Evolutionary conservation across 73 alveolate genomes (phyloP), one percentile per base, ranked within the genome.

Genomic region (Paraurostyla sp.): DNA sequence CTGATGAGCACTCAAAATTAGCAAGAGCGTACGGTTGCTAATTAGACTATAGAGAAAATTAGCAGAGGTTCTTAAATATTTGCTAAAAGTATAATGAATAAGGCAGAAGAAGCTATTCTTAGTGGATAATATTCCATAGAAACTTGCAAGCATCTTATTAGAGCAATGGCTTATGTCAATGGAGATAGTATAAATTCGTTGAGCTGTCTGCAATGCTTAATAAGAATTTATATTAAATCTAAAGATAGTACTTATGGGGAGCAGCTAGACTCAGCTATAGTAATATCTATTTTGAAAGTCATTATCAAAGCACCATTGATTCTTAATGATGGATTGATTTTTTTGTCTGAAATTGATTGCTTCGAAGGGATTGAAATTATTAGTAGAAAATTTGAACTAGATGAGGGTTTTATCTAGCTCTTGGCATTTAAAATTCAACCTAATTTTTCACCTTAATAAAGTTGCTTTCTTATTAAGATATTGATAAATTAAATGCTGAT

Each of bases 81-180:
- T 48, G 87, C 87, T 7, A 11, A 73, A 29, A 73, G 87, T 30
- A 73, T 73, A 23, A 16, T 73, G 48, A 50, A 50, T 23, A 73
- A 73, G 87, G 87, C 46, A 7, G 18, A 73, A 36, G 87, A 73
- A 36, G 46, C 68, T 18, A 50, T 73, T 23, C 35, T 73, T 25
- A 73, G 87, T 73, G 87, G 87, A 1, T 13, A 73, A 15, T 73
- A 43, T 45, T 23, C 50, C 4, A 43, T 1, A 27, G 87, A 73
- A 11, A 73, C 87, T 23, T 73, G 87, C 71, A 32, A 16, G 3
- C 71, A 73, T 73, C 46, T 73, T 56, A 73, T 73, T 11, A 48
- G 16, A 48, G 87, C 87, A 2, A 73, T 73, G 0, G 32, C 50
- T 25, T 43, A 73, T 73, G 71, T 73, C 3, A 25, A 20, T 43